A percentile compares a stretch with the other conserved stretches of the same genome.
These are phyloP conservation scores for Exophiala sp. DNA, from an alignment of 2,329 filamentous ascomycete species.

Conservation along the genomic window DNA sequence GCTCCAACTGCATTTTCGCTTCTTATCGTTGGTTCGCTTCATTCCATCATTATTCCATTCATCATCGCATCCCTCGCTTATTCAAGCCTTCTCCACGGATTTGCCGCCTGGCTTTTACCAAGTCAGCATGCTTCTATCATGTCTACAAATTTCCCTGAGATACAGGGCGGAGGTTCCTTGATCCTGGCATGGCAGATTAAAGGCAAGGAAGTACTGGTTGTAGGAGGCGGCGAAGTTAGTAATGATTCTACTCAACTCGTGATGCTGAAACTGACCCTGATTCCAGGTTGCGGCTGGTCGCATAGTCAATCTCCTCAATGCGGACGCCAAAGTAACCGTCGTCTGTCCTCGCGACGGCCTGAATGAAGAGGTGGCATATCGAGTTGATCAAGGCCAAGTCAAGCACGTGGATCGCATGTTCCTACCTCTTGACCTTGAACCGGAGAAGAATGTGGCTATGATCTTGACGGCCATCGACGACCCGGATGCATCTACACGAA, in stretches of 20 bases:
- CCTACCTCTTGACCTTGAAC: slow-evolving; percentile 79
- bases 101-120: slow-evolving; percentile 13
- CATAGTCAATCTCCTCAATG: slow-evolving; percentile 90
- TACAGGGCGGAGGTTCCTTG: slow-evolving; percentile 87
- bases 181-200: slow-evolving; percentile 95
- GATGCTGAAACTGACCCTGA: slow-evolving; percentile 9
- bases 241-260: background rate
- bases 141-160: slow-evolving; percentile 64
- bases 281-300: slow-evolving; percentile 86
- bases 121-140: slow-evolving; percentile 34
- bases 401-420: slow-evolving; percentile 80
- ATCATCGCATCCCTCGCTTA: slow-evolving; percentile 25
- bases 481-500: slow-evolving; percentile 78
- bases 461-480: slow-evolving; percentile 93
- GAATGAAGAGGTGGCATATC: slow-evolving; percentile 82
- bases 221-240: slow-evolving; percentile 89
- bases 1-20: too few relatives aligned
- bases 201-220: slow-evolving; percentile 82
- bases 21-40: too few relatives aligned
- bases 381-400: slow-evolving; percentile 71
- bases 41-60: background rate
- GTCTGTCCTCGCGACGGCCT: slow-evolving; percentile 76
- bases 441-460: slow-evolving; percentile 63
- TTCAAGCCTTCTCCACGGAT: slow-evolving; percentile 12
- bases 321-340: slow-evolving; percentile 85